Evolutionary conservation across 306 rosid genomes (phyloP), one percentile per base, ranked within the genome.

Genomic region (Gleditsia sinensis): DNA sequence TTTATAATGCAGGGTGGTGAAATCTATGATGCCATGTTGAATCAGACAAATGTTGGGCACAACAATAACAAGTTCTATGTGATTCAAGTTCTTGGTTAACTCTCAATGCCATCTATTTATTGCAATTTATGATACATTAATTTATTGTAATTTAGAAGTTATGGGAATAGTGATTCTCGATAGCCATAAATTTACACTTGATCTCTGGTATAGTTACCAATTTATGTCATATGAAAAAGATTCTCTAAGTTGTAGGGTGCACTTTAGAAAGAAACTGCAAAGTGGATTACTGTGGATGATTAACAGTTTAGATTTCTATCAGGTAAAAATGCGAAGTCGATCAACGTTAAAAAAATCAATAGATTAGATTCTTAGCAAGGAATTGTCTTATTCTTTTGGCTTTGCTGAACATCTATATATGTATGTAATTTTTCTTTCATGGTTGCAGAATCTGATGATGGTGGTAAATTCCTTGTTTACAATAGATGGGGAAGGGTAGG

Each of bases 401-500:
- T 63, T 60, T 70, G 30, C 76, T 85, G 56, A 81, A 20, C 14
- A 37, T 48, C 48, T 78, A 60, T 32, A 16, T 62, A 57, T n/a
- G n/a, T n/a, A n/a, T n/a, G n/a, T n/a, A 17, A 40, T 16, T 60
- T 67, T 30, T 67, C 71, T 34, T 17, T n/a, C n/a, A n/a, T n/a
- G n/a, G n/a, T n/a, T 68, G 84, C 93, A 92, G 99, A 94, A 88
- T 90, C 91, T 51, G 95, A 94, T 79, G 88, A 21, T 82, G 93
- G 96, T 32, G 76, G 89, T 46, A 75, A 78, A 59, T 88, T 83
- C 84, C 90, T 92, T 86, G 85, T 94, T 78, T 94, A 88, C 86
- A 72, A 79, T 75, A 90, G 99, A 80, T 94, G 99, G 96, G 99
- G 97, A 80, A 91, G 99, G 77, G 95, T 94, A 23, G 97, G 99